Base-by-base conservation (phyloP, 31 red algal genomes). In the Odonthalia washingtoniensis region DNA sequence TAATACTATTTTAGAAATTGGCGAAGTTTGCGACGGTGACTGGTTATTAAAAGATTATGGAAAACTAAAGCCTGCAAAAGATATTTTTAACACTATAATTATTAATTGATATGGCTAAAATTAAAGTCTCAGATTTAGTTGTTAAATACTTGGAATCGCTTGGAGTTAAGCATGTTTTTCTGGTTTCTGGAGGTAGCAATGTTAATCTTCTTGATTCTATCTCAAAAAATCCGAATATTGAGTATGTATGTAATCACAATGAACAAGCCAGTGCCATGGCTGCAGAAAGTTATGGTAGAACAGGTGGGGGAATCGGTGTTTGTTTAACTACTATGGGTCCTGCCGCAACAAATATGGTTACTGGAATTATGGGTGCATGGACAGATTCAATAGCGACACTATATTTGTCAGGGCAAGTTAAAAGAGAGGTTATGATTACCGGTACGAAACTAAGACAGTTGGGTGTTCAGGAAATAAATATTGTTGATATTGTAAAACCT, bases 331-430 rank as follows among this genome's bases (percentile, higher is more conserved):
- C 64, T 33, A 33, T 35, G 30, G 83, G 83, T 37, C 83, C 83
- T 31, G 83, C 72, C 31, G 83, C 72, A 24, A 86, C 83, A 38
- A 86, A 86, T 62, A 28, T 64, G 34, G 28, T 77, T 21, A 53
- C 83, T 32, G 83, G 72, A n/a, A 28, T 86, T 33, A 33, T 28
- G 30, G 40, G 17, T 46, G 83, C 83, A 37, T 33, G 52, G 21
- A 49, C 52, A 46, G 83, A 75, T 52, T 37, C 26, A 38, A 40
- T 45, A 26, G 72, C 83, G 31, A 53, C 77, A 46, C 30, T 86
- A 21, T 31, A 60, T 37, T 40, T 86, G 24, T 37, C 42, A 3
- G 83, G 83, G 3, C 72, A 75, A 43, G 83, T 53, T n/a, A 44
- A 33, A 60, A 75, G 27, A 26, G 39, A 33, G 17, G 18, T 37